Evolutionary conservation across 768 basidiomycete genomes (phyloP).

Genomic region (Kwoniella europaea): DNA sequence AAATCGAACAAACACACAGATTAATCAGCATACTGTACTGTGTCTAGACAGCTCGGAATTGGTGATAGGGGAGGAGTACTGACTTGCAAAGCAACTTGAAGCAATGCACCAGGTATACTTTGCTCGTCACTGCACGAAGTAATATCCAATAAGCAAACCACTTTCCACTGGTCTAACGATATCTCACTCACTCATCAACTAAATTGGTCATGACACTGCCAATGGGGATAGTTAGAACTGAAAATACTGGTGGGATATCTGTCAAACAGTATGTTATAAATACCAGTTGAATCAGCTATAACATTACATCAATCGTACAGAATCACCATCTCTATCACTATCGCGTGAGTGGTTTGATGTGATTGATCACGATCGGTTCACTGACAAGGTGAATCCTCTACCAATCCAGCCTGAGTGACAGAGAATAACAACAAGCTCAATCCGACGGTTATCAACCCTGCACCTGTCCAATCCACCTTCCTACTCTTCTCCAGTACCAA

Average conservation of each 20-base stretch:
- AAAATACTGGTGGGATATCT: no score
- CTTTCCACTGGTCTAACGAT: not conserved
- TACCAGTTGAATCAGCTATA: no score
- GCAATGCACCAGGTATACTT: conserved; percentile 31
- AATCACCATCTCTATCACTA: no score
- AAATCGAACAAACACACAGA: not conserved
- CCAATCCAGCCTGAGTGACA: conserved; percentile 70
- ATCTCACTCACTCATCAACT: conserved; percentile 35
- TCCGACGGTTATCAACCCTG: conserved; percentile 69
- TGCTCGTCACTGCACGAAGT: conserved; percentile 24
- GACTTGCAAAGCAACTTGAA: conserved; percentile 33
- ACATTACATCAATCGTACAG: no score
- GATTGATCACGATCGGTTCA: no score
- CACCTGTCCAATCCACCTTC: conserved; percentile 79
- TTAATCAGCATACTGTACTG: not conserved
- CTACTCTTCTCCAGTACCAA: conserved; percentile 30
- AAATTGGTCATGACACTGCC: conserved; percentile 33
- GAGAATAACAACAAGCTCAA: conserved; percentile 75
- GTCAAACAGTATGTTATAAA: no score
- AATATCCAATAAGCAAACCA: not conserved
- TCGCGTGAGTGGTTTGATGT: no score
- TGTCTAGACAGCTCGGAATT: not conserved
- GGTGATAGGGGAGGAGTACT: not conserved
- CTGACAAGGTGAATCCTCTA: conserved; percentile 29
- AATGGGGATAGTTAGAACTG: conserved; percentile 19